Base-by-base conservation (phyloP, 2,329 filamentous ascomycete species). In the Corniculantispora saksenae region DNA sequence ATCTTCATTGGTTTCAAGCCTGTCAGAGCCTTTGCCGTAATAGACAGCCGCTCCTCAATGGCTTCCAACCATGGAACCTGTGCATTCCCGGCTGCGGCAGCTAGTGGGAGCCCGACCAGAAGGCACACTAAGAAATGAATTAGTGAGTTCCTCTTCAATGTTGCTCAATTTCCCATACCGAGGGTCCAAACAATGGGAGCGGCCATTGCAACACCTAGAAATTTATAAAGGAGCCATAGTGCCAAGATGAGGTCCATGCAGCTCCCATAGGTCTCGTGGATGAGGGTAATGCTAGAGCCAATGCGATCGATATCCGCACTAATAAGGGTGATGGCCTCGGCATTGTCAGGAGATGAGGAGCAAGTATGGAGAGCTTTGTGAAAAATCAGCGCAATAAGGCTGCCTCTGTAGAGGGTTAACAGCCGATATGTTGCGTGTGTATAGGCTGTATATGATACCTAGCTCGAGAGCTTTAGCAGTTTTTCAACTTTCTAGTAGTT, bases 361-460 rank as follows among this genome's bases (percentile, higher is more conserved):
- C 70, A 71, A 13, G 78, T 67, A 3, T 71, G 68, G 2, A 81
- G 68, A 0, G 80, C 81, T 66, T 81, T 81, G 13, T 38, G 8
- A 38, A 38, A 38, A 8, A 38, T 38, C 8, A 38, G 35, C 7
- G 35, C 35, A 8, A 77, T 66, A 9, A 79, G 66, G 6, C 72
- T 74, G 9, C 72, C 50, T 21, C 50, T 17, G 15, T 25, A 53
- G 3, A 53, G 15, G 12, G 50, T 27, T 7, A 27, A 12, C 23
- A 53, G n/a, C 8, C 50, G 50, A 15, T 53, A 53, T 27, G 50
- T 53, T 53, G 13, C 21, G 27, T 23, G 50, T 10, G 17, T 15
- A 53, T 25, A 53, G 50, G 13, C 21, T 15, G 50, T 8, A 15
- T 53, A 53, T 15, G 23, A 38, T 23, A 21, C 6, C 27, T 38